These are phyloP conservation scores for Steccherinum ochraceum DNA, from an alignment of 768 basidiomycete species.

Conservation along the genomic window DNA sequence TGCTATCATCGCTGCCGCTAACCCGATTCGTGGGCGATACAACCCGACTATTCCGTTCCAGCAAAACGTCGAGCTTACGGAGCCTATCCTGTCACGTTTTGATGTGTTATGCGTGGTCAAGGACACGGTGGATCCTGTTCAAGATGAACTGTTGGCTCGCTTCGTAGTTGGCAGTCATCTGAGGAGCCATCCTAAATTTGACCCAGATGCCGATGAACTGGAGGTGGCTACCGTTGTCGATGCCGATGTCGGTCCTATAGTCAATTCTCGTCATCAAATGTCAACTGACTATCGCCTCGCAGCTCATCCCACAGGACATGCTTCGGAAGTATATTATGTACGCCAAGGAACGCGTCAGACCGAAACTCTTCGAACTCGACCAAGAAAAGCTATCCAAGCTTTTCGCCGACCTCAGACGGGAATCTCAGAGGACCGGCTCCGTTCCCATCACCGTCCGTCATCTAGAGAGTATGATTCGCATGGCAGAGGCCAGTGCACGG, in stretches of 20 bases:
- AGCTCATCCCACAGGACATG: conserved; percentile 97
- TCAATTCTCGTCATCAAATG: background rate
- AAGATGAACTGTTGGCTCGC: conserved; percentile 92
- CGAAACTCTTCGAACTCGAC: conserved; percentile 92
- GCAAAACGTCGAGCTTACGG: conserved; percentile 97
- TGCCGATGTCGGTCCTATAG: conserved; percentile 66
- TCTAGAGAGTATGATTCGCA: conserved; percentile 97
- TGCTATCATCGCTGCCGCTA: conserved; percentile 96
- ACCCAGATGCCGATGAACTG: conserved; percentile 83
- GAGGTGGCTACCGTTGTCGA: conserved; percentile 85
- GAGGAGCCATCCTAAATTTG: conserved; percentile 91
- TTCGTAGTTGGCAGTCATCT: conserved; percentile 98
- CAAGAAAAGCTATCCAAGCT: conserved; percentile 92
- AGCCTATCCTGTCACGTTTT: conserved; percentile 96
- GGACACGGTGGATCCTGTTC: conserved; percentile 93
- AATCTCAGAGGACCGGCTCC: conserved; percentile 96
- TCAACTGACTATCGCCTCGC: background rate
- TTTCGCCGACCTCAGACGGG: conserved; percentile 91
- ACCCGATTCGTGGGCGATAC: conserved; percentile 92
- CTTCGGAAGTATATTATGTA: conserved; percentile 99
- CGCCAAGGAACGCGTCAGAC: conserved; percentile 85
- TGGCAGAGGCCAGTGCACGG: conserved; percentile 97
- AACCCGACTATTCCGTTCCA: conserved; percentile 98
- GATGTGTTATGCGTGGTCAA: conserved; percentile 98
- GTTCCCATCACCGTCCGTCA: conserved; percentile 98